phyloP scores from a whole-genome alignment of 495 filamentous ascomycete genomes.

The Cenococcum geophilum region DNA sequence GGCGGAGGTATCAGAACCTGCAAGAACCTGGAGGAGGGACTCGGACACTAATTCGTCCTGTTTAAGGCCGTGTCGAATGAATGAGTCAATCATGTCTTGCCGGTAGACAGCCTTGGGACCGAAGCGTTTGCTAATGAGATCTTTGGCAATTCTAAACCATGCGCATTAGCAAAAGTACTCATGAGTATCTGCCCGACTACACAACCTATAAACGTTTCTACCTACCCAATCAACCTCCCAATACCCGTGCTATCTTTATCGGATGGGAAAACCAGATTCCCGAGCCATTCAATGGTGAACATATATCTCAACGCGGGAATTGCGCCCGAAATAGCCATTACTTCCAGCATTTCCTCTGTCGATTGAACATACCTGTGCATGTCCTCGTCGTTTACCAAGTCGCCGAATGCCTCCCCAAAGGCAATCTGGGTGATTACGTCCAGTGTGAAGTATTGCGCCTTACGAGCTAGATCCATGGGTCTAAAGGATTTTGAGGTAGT shows the following conservation, averaged over 20 bases:
- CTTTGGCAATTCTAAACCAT: constrained; percentile 23
- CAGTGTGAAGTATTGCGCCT: constrained; percentile 41
- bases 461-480: constrained; percentile 40
- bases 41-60: constrained; percentile 42
- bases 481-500: constrained; percentile 17
- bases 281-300: constrained; percentile 28
- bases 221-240: constrained; percentile 33
- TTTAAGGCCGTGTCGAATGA: constrained; percentile 42
- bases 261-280: constrained; percentile 31
- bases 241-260: constrained; percentile 36
- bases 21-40: constrained; percentile 33
- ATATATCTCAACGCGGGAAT: constrained; percentile 30
- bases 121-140: constrained; percentile 31
- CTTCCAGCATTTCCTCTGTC: constrained; percentile 30
- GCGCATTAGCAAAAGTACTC: not conserved
- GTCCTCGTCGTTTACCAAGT: constrained; percentile 43
- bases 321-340: constrained; percentile 28
- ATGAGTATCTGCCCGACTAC: not conserved
- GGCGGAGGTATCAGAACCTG: constrained; percentile 31
- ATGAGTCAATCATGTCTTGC: constrained; percentile 40
- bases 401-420: constrained; percentile 41
- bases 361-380: constrained; percentile 43
- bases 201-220: constrained; percentile 5
- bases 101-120: constrained; percentile 27
- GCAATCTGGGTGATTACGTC: constrained; percentile 43